Conservation (phyloP, 2,329 filamentous ascomycete genomes). For the Neopestalotiopsis clavispora region DNA sequence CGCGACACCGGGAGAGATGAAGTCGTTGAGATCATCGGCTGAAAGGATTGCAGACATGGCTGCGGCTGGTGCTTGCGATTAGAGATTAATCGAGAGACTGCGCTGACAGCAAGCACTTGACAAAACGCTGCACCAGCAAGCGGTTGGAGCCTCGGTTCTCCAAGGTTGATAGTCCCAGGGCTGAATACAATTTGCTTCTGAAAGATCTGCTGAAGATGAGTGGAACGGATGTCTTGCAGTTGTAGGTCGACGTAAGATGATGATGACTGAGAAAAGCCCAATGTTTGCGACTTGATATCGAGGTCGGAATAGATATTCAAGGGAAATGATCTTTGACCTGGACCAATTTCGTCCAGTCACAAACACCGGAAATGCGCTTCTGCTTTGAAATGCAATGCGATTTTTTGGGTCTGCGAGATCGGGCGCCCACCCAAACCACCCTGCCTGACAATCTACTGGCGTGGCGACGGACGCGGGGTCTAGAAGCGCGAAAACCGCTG, state of each 20-base stretch:
- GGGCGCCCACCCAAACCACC: conserved; percentile 4
- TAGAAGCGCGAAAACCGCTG: not conserved
- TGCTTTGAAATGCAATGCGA: conserved; percentile 24
- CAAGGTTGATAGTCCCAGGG: not conserved
- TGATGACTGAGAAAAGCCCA: not conserved
- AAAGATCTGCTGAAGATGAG: not conserved
- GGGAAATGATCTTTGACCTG: not conserved
- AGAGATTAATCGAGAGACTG: not conserved
- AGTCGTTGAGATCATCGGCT: conserved; percentile 96
- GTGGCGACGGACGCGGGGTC: conserved; percentile 14
- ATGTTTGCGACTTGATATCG: not conserved
- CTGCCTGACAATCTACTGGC: not conserved
- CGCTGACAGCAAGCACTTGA: conserved; percentile 6
- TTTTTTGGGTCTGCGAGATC: conserved; percentile 22
- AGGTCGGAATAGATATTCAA: not conserved
- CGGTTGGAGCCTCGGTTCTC: not conserved
- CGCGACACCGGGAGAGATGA: conserved; percentile 95
- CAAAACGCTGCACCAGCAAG: not conserved
- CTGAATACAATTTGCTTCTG: not conserved
- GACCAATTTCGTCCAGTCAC: conserved; percentile 9
- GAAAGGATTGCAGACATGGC: conserved; percentile 97
- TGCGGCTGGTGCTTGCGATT: conserved; percentile 12
- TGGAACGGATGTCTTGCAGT: not conserved
- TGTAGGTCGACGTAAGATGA: not conserved
- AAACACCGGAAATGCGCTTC: conserved; percentile 10